Percentiles rank a stretch among this genome's conserved stretches.
Evolutionary conservation across 2,329 filamentous ascomycete genomes (phyloP).

Genomic region (Talaromyces amestolkiae): DNA sequence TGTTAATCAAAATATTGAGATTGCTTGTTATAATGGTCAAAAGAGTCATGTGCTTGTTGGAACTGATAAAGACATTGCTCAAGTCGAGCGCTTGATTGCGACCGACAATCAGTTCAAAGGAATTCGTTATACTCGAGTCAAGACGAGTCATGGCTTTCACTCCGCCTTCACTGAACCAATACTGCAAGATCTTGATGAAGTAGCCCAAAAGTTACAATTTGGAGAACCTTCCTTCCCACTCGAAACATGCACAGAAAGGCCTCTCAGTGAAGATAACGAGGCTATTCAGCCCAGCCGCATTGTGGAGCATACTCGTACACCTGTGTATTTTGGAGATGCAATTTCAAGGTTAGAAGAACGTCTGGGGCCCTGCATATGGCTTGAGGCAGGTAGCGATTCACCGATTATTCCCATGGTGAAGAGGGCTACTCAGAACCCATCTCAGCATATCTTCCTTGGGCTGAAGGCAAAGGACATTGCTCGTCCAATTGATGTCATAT

Average conservation of each 20-base stretch:
- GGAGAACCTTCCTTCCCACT: neutral
- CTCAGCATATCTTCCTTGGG: conserved; percentile 8
- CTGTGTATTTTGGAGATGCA: conserved; percentile 13
- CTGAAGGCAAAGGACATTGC: conserved; percentile 2
- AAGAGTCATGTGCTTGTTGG: conserved; percentile 26
- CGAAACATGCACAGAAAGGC: conserved; percentile 5
- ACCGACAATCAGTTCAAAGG: neutral
- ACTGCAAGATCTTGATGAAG: conserved; percentile 3
- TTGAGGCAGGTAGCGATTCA: conserved; percentile 12
- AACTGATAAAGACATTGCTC: conserved; percentile 8
- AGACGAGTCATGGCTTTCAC: conserved; percentile 17
- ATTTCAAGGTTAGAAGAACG: conserved; percentile 6
- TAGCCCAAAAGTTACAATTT: conserved; percentile 4
- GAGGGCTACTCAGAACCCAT: conserved; percentile 1
- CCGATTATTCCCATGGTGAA: conserved; percentile 13
- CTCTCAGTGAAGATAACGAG: neutral
- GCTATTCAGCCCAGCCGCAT: neutral
- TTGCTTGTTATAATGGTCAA: conserved; percentile 30
- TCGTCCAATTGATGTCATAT: conserved; percentile 1
- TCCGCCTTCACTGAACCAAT: conserved; percentile 13
- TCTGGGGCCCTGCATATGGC: conserved; percentile 15
- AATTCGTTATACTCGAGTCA: neutral
- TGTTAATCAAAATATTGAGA: conserved; percentile 25
- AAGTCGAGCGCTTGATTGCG: conserved; percentile 16
- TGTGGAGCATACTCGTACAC: conserved; percentile 10